Conservation (phyloP, 2,329 filamentous ascomycete species). For the Periconia macrospinosa region DNA sequence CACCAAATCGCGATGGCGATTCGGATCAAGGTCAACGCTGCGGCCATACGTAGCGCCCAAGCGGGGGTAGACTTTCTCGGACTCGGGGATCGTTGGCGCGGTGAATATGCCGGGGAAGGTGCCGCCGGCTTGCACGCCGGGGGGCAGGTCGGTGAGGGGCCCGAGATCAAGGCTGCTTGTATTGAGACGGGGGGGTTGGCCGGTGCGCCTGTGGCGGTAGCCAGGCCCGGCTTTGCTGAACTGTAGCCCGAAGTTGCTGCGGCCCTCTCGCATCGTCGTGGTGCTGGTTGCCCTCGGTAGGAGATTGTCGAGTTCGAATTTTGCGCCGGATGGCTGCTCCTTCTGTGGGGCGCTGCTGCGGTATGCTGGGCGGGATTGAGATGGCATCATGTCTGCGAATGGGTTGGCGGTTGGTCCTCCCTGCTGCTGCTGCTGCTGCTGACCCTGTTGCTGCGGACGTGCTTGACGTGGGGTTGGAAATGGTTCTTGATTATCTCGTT, state of each 20-base stretch:
- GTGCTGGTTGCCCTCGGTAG: conserved; percentile 9
- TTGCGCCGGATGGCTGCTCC: conserved; percentile 6
- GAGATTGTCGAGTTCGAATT: conserved; percentile 27
- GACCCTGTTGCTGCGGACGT: conserved; percentile 12
- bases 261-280: conserved; percentile 2
- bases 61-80: conserved; percentile 27
- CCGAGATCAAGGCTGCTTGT: neutral
- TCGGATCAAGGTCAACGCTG: conserved; percentile 39
- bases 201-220: neutral
- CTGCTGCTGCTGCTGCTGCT: conserved; percentile 1
- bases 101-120: neutral
- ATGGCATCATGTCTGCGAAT: conserved; percentile 1
- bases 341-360: conserved; percentile 2
- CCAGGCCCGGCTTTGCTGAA: conserved; percentile 12
- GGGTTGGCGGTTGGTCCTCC: neutral
- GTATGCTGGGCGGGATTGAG: conserved; percentile 1
- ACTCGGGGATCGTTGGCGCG: conserved; percentile 10
- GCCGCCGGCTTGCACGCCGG: neutral
- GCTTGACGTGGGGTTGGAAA: conserved; percentile 8
- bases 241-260: conserved; percentile 19
- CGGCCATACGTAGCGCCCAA: conserved; percentile 46
- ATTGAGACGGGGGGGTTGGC: neutral
- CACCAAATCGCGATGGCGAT: conserved; percentile 49
- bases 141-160: neutral
- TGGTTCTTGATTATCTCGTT: too few relatives aligned